Conservation (phyloP, 176 grass and related monocot species). For the Zoysia japonica region DNA sequence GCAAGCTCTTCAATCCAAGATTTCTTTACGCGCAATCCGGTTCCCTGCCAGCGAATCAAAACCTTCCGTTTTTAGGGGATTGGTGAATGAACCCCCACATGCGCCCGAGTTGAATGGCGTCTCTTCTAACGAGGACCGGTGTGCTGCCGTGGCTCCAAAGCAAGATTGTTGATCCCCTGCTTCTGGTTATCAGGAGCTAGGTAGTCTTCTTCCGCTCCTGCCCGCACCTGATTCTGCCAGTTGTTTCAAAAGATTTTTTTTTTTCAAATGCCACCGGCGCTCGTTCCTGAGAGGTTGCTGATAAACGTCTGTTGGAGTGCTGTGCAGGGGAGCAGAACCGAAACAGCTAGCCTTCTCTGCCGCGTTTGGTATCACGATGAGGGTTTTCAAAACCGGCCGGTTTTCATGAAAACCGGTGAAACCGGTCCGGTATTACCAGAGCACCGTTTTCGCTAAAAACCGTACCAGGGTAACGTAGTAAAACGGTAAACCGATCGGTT, state of each 20-base stretch:
- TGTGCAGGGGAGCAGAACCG: constrained; percentile 81
- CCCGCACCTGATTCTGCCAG: not conserved
- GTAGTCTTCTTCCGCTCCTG: constrained; percentile 19
- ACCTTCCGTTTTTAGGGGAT: too few species aligned
- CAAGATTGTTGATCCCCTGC: constrained; percentile 63
- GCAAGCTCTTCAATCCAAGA: too few species aligned
- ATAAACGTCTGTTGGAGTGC: constrained; percentile 5
- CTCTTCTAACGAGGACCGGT: constrained; percentile 33
- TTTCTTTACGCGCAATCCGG: too few species aligned
- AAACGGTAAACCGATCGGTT: too few species aligned
- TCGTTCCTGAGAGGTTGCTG: not conserved
- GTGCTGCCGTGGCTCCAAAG: constrained; percentile 59
- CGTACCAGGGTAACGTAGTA: too few species aligned
- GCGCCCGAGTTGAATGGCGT: constrained; percentile 45
- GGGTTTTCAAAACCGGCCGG: too few species aligned
- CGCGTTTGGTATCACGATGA: constrained; percentile 63
- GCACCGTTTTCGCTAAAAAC: too few species aligned
- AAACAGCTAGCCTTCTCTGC: constrained; percentile 83
- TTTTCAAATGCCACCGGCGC: not conserved
- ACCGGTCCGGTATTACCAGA: too few species aligned
- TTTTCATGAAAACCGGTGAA: too few species aligned
- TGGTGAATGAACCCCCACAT: not conserved
- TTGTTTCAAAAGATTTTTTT: too few species aligned
- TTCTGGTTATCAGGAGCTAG: constrained; percentile 63
- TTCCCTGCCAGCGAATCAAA: too few species aligned